A percentile compares a stretch with the other conserved stretches of the same genome.
Evolutionary conservation across 2,329 filamentous ascomycete species (phyloP).

Genomic region (Aureobasidium sp.): DNA sequence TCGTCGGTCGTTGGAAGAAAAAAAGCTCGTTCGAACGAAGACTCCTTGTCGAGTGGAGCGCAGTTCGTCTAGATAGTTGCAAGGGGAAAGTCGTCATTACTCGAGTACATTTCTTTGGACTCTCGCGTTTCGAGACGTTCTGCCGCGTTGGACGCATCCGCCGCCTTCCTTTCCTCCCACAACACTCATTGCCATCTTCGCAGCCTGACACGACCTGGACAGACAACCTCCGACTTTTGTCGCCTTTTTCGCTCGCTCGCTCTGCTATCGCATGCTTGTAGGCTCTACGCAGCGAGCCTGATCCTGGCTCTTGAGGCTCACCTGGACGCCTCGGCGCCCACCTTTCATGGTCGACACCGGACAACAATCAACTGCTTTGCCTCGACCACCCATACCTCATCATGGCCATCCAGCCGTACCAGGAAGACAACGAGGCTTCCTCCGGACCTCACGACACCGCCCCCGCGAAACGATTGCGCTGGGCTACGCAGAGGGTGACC

Average conservation of each 20-base stretch:
- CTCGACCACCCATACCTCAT: background rate
- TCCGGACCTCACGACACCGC: slow-evolving; percentile 44
- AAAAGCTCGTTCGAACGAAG: background rate
- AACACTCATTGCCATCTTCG: background rate
- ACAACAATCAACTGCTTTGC: background rate
- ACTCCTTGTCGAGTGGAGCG: background rate
- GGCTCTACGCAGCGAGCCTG: slow-evolving; percentile 3
- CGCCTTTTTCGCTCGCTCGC: background rate
- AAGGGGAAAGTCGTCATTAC: slow-evolving; percentile 2
- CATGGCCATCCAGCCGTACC: slow-evolving; percentile 17
- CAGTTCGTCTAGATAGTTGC: background rate
- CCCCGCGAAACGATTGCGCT: slow-evolving; percentile 65
- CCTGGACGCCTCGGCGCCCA: background rate
- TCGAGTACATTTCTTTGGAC: slow-evolving; percentile 1
- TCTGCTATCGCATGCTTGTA: slow-evolving; percentile 6
- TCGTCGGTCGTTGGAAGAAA: background rate
- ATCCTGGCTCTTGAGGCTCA: slow-evolving; percentile 11
- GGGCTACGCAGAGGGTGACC: slow-evolving; percentile 86
- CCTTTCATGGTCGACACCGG: background rate
- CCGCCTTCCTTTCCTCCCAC: background rate
- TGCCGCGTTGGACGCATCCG: background rate
- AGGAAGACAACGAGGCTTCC: slow-evolving; percentile 39
- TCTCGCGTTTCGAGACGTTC: background rate
- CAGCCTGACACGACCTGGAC: background rate
- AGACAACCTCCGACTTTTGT: background rate